A percentile compares a stretch with the other conserved stretches of the same genome.
phyloP scores from a whole-genome alignment of 2,329 filamentous ascomycete species.

The Beauveria pseudobassiana region DNA sequence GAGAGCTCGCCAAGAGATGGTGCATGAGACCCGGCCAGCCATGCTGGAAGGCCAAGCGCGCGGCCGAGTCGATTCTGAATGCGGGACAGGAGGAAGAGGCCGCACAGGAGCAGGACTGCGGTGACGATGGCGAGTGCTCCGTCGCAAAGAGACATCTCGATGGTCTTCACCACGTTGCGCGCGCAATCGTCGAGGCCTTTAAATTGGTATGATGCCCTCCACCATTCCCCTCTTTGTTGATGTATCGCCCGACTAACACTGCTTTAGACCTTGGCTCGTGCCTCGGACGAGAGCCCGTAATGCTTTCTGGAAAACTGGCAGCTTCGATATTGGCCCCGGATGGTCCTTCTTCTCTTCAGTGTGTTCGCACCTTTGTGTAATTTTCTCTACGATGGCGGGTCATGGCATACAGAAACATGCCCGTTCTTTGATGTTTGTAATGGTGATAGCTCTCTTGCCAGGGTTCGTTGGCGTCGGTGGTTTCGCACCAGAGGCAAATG shows the following conservation, averaged over 20 bases:
- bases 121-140: conserved; percentile 28
- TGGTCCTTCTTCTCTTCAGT: background rate
- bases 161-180: conserved; percentile 21
- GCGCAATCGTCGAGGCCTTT: conserved; percentile 20
- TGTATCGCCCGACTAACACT: background rate
- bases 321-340: background rate
- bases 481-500: background rate
- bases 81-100: conserved; percentile 23
- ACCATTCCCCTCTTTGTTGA: background rate
- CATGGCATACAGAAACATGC: background rate
- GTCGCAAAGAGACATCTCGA: conserved; percentile 29
- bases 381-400: conserved; percentile 3
- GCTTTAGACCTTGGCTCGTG: background rate
- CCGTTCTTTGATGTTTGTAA: background rate
- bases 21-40: background rate
- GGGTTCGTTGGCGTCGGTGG: background rate
- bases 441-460: background rate
- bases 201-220: conserved; percentile 12
- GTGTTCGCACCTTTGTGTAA: background rate
- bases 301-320: background rate
- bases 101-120: conserved; percentile 20
- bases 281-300: background rate
- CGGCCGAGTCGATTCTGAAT: conserved; percentile 28
- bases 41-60: conserved; percentile 23
- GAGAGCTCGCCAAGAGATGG: background rate